Evolutionary conservation across 2,329 filamentous ascomycete genomes (phyloP), one percentile per base, ranked within the genome.

Genomic region (Phyllosticta capitalensis): DNA sequence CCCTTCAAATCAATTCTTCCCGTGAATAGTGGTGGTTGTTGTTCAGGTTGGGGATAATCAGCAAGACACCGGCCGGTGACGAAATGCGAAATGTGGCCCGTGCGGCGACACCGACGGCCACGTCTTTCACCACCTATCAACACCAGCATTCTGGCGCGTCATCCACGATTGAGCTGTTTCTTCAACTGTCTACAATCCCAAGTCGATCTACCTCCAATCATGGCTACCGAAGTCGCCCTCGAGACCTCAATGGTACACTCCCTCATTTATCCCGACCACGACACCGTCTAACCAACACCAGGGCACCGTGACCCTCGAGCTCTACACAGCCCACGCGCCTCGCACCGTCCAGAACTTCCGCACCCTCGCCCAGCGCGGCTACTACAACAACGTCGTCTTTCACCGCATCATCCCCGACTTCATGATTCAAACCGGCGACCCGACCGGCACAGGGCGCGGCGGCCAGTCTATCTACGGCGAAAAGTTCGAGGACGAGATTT

Each of bases 381-480:
- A 96, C 83, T 99, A 96, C 82, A 84, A 94, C 77, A 79, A 76
- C 71, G 84, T 89, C 61, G 77, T 92, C 69, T 92, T 97, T 81
- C 94, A 97, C 79, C 91, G 94, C 72, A 86, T 97, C 67, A 97
- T 99, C 69, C 86, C 90, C 56, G 85, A 90, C 75, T 99, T 99
- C 79, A 97, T 99, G 92, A 81, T 95, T 61, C 92, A 97, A 77
- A 89, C 88, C 63, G 92, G 92, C 61, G 94, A 99, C 73, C 92
- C 92, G 1, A 96, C 92, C 0, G 92, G 92, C 62, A 96, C 91
- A 1, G 94, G 94, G 56, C 85, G 91, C 61, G 94, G 94, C 67
- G 94, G 94, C 61, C 80, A 80, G 61, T 92, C 87, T 63, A 95
- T 96, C 77, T 97, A 90, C 75, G 94, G 92, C 68, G 89, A 91